Conservation (phyloP, 495 filamentous ascomycete genomes). For the Penicillium antarcticum region DNA sequence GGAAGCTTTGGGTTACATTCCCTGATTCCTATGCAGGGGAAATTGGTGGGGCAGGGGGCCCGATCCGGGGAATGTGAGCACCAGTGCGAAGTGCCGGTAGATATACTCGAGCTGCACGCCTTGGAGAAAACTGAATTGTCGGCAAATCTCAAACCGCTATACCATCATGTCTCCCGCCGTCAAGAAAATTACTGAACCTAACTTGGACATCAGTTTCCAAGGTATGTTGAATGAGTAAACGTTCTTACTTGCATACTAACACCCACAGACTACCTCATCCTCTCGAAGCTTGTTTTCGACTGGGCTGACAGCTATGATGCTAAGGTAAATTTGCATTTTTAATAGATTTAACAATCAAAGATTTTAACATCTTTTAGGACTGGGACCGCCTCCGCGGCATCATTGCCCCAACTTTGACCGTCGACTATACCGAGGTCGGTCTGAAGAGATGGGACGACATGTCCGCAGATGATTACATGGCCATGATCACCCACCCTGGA, state of each 20-base stretch:
- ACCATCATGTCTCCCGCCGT: constrained; percentile 24
- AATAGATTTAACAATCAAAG: neutral
- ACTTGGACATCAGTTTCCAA: constrained; percentile 28
- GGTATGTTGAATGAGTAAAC: constrained; percentile 4
- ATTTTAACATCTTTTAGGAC: constrained; percentile 38
- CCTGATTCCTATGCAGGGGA: neutral
- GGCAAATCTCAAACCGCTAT: neutral
- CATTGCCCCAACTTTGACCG: constrained; percentile 65
- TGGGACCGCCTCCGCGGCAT: constrained; percentile 68
- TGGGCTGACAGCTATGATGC: constrained; percentile 84
- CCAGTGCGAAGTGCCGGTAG: neutral
- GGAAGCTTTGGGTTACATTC: constrained; percentile 13
- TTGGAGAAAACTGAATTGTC: neutral
- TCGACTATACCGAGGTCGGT: constrained; percentile 75
- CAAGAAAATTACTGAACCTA: constrained; percentile 20
- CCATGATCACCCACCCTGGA: constrained; percentile 61
- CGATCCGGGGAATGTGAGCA: constrained; percentile 1
- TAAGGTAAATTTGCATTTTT: constrained; percentile 37
- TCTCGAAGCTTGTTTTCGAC: constrained; percentile 50
- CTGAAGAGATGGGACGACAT: constrained; percentile 70
- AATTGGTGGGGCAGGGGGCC: neutral
- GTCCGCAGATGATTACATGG: constrained; percentile 67
- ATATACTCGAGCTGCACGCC: constrained; percentile 2
- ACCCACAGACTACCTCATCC: constrained; percentile 20
- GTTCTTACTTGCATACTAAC: neutral